These are phyloP conservation scores for Heimioporus sp. DNA, from an alignment of 768 basidiomycete species.

Conservation along the genomic window DNA sequence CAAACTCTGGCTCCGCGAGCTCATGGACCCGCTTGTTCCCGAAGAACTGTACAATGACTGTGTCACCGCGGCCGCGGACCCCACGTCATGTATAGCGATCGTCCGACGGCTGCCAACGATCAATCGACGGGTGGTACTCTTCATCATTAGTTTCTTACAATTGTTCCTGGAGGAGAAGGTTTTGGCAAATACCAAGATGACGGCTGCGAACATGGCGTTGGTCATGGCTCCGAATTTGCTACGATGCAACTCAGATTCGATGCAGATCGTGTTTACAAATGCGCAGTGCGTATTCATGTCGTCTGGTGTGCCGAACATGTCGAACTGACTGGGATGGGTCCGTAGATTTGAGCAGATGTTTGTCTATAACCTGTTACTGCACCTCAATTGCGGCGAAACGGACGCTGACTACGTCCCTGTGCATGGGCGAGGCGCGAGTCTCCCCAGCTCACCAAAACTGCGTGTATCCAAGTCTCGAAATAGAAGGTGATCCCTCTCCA, in stretches of 20 bases:
- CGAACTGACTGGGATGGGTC: slow-evolving; percentile 6
- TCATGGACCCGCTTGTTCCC: slow-evolving; percentile 89
- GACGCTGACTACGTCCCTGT: slow-evolving; percentile 75
- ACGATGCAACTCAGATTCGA: slow-evolving; percentile 83
- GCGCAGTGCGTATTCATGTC: slow-evolving; percentile 65
- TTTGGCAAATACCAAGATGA: slow-evolving; percentile 82
- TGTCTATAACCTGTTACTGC: slow-evolving; percentile 77
- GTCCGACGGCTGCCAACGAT: slow-evolving; percentile 78
- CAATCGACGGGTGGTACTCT: slow-evolving; percentile 83
- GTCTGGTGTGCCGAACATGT: not conserved
- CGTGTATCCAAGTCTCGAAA: slow-evolving; percentile 56
- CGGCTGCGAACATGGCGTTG: slow-evolving; percentile 79
- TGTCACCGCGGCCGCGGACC: slow-evolving; percentile 63
- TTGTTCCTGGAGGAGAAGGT: slow-evolving; percentile 80
- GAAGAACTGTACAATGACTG: slow-evolving; percentile 92
- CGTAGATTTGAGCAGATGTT: slow-evolving; percentile 84
- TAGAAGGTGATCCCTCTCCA: slow-evolving; percentile 34
- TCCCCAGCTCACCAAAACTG: slow-evolving; percentile 41
- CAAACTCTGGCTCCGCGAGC: slow-evolving; percentile 92
- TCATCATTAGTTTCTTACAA: slow-evolving; percentile 89
- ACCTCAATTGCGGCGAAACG: slow-evolving; percentile 73
- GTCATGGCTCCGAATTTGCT: slow-evolving; percentile 93
- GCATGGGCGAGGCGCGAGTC: slow-evolving; percentile 76
- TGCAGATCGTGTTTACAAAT: slow-evolving; percentile 88
- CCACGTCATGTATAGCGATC: slow-evolving; percentile 69